A percentile compares a stretch with the other conserved stretches of the same genome.
Conservation (phyloP, 306 rosid species). For the Sesbania bispinosa region DNA sequence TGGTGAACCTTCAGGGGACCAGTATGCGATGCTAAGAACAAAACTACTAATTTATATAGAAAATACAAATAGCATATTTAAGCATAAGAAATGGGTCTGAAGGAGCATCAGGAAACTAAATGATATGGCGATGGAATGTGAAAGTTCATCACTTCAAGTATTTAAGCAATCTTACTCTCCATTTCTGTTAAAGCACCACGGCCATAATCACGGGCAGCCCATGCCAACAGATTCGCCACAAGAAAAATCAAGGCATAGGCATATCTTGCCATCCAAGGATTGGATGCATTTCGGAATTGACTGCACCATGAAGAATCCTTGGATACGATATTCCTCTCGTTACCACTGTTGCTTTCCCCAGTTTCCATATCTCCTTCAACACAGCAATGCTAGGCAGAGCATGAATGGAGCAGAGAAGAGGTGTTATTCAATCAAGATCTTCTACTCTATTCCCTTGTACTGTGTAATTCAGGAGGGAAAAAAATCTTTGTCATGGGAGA, state of each 20-base stretch:
- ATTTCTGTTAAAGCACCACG: constrained; percentile 66
- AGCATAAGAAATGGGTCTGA: neutral
- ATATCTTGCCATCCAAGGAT: constrained; percentile 99
- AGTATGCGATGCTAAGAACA: neutral
- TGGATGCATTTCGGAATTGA: constrained; percentile 80
- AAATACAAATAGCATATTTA: neutral
- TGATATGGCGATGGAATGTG: neutral
- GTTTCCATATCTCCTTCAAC: constrained; percentile 56
- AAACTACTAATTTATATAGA: neutral
- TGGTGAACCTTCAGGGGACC: neutral
- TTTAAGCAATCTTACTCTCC: constrained; percentile 62
- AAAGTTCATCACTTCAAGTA: constrained; percentile 1
- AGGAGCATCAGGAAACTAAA: neutral
- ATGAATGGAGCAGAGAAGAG: constrained; percentile 20
- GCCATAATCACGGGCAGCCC: constrained; percentile 96
- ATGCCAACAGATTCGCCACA: constrained; percentile 67
- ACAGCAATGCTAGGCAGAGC: constrained; percentile 19
- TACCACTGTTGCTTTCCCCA: constrained; percentile 34
- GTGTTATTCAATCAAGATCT: constrained; percentile 12
- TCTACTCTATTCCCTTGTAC: constrained; percentile 9
- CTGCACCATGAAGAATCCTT: constrained; percentile 54
- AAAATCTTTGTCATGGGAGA: constrained; percentile 17
- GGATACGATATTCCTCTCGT: constrained; percentile 28
- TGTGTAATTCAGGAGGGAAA: constrained; percentile 18
- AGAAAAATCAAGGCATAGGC: constrained; percentile 78